Base-by-base conservation (phyloP, 768 basidiomycete species). In the Phaeotremella fagi region DNA sequence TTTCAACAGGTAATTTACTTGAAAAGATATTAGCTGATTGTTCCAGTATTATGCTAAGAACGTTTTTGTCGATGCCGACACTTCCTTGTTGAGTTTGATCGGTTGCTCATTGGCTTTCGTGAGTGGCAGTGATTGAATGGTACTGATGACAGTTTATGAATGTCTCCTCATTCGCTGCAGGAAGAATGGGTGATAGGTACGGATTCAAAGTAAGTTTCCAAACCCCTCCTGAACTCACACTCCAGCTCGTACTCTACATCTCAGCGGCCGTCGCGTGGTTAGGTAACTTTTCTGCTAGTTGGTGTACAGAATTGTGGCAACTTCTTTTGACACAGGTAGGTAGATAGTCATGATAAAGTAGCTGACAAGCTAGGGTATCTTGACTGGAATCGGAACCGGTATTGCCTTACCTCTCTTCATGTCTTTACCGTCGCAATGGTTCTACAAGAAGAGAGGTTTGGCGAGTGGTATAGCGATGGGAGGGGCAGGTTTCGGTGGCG, bases 361-460 rank as follows among this genome's bases (percentile, higher is more conserved):
- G 14, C 25, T 42, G 9, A n/a, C 22, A 23, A 5, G 7, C 7
- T 28, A 63, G 61, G 64, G 64, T 22, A 45, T 61, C 3, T 36
- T 66, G 6, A 22, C 52, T 16, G 64, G 64, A 6, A 58, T 66
- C 16, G 61, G 61, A 14, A 42, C 48, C 26, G 64, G 64, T 22
- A 45, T 60, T 38, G 50, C 61, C 1, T 20, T 66, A 37, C 64
- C 64, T 5, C 47, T 66, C 36, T 72, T 70, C 64, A 68, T 72
- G 66, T 63, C 63, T 0, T 48, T 70, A 1, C 71, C 71, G 4
- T 57, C 59, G 2, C 71, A 72, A 14, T 72, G 66, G 66, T 72
- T 72, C 55, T 61, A 57, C 41, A 59, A 53, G 29, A 37, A 57
- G 4, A 47, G 71, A 22, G 71, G 71, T 0, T 22, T 70, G 0